Evolutionary conservation across 2,329 filamentous ascomycete species (phyloP).

Genomic region (Diaporthe destruens): DNA sequence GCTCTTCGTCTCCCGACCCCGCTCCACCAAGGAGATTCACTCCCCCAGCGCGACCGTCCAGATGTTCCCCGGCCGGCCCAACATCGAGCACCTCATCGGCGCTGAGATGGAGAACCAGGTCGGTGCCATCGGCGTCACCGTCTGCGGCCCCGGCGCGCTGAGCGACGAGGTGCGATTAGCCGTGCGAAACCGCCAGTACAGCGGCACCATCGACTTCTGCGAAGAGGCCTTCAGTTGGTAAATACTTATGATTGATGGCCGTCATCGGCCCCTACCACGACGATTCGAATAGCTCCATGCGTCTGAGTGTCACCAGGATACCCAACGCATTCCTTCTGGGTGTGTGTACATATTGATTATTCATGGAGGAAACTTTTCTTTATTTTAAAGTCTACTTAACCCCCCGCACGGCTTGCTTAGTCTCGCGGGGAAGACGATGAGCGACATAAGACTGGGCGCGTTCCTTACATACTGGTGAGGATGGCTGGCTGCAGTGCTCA

Average conservation of each 20-base stretch:
- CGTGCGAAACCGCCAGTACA: slow-evolving; percentile 73
- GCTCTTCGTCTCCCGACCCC: slow-evolving; percentile 81
- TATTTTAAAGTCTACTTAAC: not conserved
- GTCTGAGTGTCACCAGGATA: slow-evolving; percentile 6
- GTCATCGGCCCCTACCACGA: not conserved
- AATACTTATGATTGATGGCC: not conserved
- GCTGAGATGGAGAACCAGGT: slow-evolving; percentile 81
- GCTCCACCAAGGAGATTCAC: slow-evolving; percentile 84
- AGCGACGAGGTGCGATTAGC: slow-evolving; percentile 80
- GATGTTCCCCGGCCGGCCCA: slow-evolving; percentile 85
- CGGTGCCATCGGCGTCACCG: slow-evolving; percentile 79
- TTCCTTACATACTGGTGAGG: slow-evolving; percentile 13
- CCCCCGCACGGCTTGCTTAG: not conserved
- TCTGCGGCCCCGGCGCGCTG: slow-evolving; percentile 80
- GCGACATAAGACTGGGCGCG: slow-evolving; percentile 12
- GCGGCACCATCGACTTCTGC: slow-evolving; percentile 79
- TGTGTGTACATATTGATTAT: slow-evolving; percentile 37
- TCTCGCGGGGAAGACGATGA: not conserved
- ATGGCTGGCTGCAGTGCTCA: slow-evolving; percentile 22
- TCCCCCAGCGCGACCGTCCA: slow-evolving; percentile 82
- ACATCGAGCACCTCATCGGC: slow-evolving; percentile 78
- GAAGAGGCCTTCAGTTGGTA: slow-evolving; percentile 81
- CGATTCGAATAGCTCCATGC: not conserved
- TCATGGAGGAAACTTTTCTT: slow-evolving; percentile 25
- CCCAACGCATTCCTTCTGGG: slow-evolving; percentile 32